A percentile compares a stretch with the other conserved stretches of the same genome.
These are phyloP conservation scores for Telopea speciosissima DNA, from an alignment of 177 flowering plant genomes.

Conservation along the genomic window DNA sequence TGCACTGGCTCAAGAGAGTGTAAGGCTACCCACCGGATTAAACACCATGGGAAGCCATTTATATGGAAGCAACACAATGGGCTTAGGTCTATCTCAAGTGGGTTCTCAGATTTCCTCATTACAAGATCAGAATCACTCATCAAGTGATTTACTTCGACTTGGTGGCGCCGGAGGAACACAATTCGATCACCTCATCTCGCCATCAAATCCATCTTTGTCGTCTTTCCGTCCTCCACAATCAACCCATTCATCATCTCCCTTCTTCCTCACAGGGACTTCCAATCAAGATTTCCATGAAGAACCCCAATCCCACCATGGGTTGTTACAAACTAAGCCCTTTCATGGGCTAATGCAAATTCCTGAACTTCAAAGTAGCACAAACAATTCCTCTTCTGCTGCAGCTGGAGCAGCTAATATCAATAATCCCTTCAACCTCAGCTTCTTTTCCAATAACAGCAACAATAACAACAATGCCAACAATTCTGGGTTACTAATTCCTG, in stretches of 20 bases:
- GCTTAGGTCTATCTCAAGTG: constrained; percentile 40
- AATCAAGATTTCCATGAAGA: constrained; percentile 37
- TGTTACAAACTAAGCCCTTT: constrained; percentile 31
- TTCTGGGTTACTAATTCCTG: constrained; percentile 29
- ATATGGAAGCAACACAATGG: constrained; percentile 40
- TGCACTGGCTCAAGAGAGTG: constrained; percentile 83
- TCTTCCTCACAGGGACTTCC: constrained; percentile 27
- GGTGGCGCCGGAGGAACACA: constrained; percentile 37
- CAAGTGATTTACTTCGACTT: constrained; percentile 34
- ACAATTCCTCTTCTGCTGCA: constrained; percentile 21
- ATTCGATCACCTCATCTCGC: constrained; percentile 37
- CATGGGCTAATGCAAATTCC: constrained; percentile 63
- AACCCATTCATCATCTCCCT: constrained; percentile 24
- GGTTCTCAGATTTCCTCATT: constrained; percentile 40
- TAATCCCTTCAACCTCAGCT: constrained; percentile 52
- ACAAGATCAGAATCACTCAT: constrained; percentile 34
- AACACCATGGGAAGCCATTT: constrained; percentile 45
- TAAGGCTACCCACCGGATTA: constrained; percentile 51
- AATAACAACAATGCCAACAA: constrained; percentile 20
- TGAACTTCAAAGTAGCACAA: constrained; percentile 37
- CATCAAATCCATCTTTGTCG: constrained; percentile 18
- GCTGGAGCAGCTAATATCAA: background rate
- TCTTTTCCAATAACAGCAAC: constrained; percentile 35
- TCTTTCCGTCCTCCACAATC: constrained; percentile 25
- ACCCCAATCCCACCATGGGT: constrained; percentile 25